Percentiles rank a stretch among this genome's conserved stretches.
Evolutionary conservation across 495 filamentous ascomycete species (phyloP).

Genomic region (Podospora fimiseda): DNA sequence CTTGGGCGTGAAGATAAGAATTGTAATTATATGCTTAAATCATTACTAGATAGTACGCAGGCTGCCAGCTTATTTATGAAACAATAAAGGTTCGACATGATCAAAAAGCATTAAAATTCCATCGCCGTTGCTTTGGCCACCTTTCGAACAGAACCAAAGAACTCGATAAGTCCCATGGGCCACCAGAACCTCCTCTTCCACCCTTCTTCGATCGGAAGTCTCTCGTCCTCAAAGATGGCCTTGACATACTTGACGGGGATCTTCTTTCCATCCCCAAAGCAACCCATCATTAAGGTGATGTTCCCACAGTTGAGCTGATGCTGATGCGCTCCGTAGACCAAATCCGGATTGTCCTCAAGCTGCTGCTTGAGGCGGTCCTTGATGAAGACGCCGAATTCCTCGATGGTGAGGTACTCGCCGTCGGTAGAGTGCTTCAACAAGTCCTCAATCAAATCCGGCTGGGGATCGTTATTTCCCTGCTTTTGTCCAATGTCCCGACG

Average conservation of each 20-base stretch:
- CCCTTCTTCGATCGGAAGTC: conserved; percentile 4
- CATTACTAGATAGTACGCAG: no score
- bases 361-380: background rate
- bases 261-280: conserved; percentile 3
- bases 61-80: no score
- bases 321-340: background rate
- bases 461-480: conserved; percentile 4
- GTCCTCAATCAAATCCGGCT: background rate
- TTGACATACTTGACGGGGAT: background rate
- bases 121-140: background rate
- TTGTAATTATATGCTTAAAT: no score
- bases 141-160: background rate
- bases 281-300: conserved; percentile 1
- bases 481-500: conserved; percentile 1
- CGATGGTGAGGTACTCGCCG: conserved; percentile 2
- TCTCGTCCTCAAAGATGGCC: conserved; percentile 4
- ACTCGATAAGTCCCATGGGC: conserved; percentile 4
- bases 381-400: conserved; percentile 1
- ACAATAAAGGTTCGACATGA: no score
- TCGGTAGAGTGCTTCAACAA: background rate
- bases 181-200: conserved; percentile 6
- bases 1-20: no score
- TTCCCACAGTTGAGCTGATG: conserved; percentile 1
- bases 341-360: conserved; percentile 1
- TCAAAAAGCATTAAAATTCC: no score